A percentile compares a stretch with the other conserved stretches of the same genome.
Evolutionary conservation across 768 basidiomycete species (phyloP).

Genomic region (Pulveroboletus frians): DNA sequence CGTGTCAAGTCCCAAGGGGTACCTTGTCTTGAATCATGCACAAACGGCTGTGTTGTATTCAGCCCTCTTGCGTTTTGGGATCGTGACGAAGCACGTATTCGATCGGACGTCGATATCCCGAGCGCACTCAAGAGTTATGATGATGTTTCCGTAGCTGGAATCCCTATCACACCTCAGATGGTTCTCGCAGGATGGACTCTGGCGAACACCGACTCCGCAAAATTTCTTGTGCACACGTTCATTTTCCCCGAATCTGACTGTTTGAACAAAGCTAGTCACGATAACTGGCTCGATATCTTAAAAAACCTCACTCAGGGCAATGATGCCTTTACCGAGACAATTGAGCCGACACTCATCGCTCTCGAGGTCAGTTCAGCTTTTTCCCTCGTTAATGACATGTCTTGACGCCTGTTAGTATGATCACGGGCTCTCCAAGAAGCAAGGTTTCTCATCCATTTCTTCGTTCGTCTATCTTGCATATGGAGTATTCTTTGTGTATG

Average conservation of each 20-base stretch:
- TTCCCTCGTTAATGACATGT: background rate
- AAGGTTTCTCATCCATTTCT: constrained; percentile 57
- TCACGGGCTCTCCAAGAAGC: constrained; percentile 40
- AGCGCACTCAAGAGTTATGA: constrained; percentile 56
- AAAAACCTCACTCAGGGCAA: constrained; percentile 35
- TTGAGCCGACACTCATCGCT: constrained; percentile 42
- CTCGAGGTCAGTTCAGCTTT: constrained; percentile 36
- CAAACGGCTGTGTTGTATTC: constrained; percentile 60
- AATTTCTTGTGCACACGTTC: constrained; percentile 74
- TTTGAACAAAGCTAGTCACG: constrained; percentile 54
- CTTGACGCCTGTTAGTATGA: constrained; percentile 42
- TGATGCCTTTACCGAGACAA: constrained; percentile 36
- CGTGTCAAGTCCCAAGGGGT: constrained; percentile 36
- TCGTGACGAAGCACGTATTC: constrained; percentile 51
- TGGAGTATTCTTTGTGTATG: constrained; percentile 67
- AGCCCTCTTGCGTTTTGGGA: constrained; percentile 76
- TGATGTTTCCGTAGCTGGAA: constrained; percentile 49
- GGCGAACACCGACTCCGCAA: constrained; percentile 56
- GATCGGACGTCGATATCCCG: constrained; percentile 51
- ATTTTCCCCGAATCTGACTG: constrained; percentile 77
- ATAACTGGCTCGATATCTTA: constrained; percentile 58
- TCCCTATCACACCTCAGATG: constrained; percentile 68
- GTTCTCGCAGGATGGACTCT: constrained; percentile 65
- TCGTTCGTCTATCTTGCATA: constrained; percentile 75
- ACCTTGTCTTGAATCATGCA: constrained; percentile 50